Conservation (phyloP, 2,329 filamentous ascomycete species). For the Lanzia echinophila region DNA sequence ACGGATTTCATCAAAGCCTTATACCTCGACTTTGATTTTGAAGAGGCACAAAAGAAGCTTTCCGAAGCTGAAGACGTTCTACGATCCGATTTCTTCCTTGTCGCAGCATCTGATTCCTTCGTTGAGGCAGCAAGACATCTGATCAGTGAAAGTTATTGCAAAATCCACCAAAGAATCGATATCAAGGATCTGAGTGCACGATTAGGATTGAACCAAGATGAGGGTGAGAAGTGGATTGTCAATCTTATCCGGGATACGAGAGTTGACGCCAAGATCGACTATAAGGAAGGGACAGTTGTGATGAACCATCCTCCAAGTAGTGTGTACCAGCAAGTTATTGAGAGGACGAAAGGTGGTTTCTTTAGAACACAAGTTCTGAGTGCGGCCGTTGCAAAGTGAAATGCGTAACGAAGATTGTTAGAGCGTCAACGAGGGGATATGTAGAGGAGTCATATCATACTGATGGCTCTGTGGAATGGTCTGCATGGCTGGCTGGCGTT, state of each 20-base stretch:
- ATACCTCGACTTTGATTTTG: constrained; percentile 93
- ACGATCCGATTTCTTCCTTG: constrained; percentile 91
- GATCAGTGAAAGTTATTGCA: constrained; percentile 99
- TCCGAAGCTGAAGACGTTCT: constrained; percentile 84
- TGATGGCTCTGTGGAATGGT: not conserved
- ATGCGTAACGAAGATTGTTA: not conserved
- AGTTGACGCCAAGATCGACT: constrained; percentile 98
- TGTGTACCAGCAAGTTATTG: constrained; percentile 98
- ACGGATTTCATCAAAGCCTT: constrained; percentile 95
- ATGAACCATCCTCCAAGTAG: constrained; percentile 99
- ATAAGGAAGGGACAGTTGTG: constrained; percentile 94
- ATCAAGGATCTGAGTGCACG: constrained; percentile 93
- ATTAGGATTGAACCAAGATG: constrained; percentile 84
- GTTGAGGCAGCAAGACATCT: constrained; percentile 92
- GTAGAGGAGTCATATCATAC: not conserved
- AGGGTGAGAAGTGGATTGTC: constrained; percentile 99
- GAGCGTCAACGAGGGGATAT: not conserved
- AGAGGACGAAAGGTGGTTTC: constrained; percentile 97
- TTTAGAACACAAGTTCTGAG: constrained; percentile 95
- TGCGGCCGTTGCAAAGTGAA: constrained; percentile 32
- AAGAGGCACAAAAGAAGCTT: constrained; percentile 88
- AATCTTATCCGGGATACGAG: constrained; percentile 97
- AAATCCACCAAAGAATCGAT: constrained; percentile 97
- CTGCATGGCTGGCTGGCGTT: constrained; percentile 10
- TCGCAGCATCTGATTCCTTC: constrained; percentile 76